Base-by-base conservation (phyloP, 2,329 filamentous ascomycete species). In the Salinomyces thailandicus region DNA sequence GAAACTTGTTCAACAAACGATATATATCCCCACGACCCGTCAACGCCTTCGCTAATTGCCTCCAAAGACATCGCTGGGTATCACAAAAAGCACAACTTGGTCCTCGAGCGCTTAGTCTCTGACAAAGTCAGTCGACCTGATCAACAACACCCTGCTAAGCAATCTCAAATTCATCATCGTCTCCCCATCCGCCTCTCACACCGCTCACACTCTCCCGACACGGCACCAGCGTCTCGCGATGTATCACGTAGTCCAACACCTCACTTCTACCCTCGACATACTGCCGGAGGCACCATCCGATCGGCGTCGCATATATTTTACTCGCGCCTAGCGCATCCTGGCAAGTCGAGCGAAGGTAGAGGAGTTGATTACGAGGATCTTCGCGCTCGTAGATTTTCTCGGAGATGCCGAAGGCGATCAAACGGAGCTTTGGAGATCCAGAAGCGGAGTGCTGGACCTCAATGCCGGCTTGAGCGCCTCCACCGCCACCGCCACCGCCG, bases 1-100 rank as follows among this genome's bases (percentile, higher is more conserved):
- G 80, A 46, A 85, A 84, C 49, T 75, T 80, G 5, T 75, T 26
- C 22, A 26, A 26, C 9, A 4, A 26, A n/a, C 9, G 22, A 26
- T 8, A 26, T 26, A 8, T n/a, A 26, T 2, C 22, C n/a, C 7
- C 22, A 26, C 9, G n/a, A 8, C 22, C 9, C 4, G n/a, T 26
- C 4, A 26, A 2, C 22, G n/a, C 9, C 2, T 9, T 26, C 22
- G 9, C 22, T 9, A 26, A 3, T 2, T n/a, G 9, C 22, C 22
- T 7, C 7, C 20, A 24, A 24, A 7, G 7, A 26, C 9, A 26
- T 9, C 22, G 9, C 22, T 9, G n/a, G 22, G 22, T n/a, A 8
- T 26, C 22, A 8, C 22, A 8, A 8, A n/a, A 26, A 26, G n/a
- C n/a, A n/a, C n/a, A n/a, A n/a, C n/a, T n/a, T n/a, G n/a, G n/a